Conservation (phyloP, 176 grass and related monocot genomes). For the barley (Hordeum vulgare) region MorexV3_pseudomolecules_assembly NC_058519.1:288003205-288003704, state of each 20-base stretch:
- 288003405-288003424: conserved; percentile 4
- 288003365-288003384: neutral
- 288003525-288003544: neutral
- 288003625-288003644: neutral
- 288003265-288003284: neutral
- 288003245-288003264: neutral
- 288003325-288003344: neutral
- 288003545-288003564: conserved; percentile 1
- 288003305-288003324: neutral
- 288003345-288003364: neutral
- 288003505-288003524: neutral
- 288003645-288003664: conserved; percentile 12
- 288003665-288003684: neutral
- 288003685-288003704: conserved; percentile 6
- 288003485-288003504: conserved; percentile 1
- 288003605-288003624: conserved; percentile 6
- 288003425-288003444: conserved; percentile 2
- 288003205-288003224: neutral
- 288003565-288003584: neutral
- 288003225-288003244: neutral
- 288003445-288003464: neutral
- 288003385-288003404: conserved; percentile 7
- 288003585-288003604: neutral
- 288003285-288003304: too few species aligned
- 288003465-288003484: conserved; percentile 1